Conservation (phyloP, 257 asterid species). For the Solanum chilense region DNA sequence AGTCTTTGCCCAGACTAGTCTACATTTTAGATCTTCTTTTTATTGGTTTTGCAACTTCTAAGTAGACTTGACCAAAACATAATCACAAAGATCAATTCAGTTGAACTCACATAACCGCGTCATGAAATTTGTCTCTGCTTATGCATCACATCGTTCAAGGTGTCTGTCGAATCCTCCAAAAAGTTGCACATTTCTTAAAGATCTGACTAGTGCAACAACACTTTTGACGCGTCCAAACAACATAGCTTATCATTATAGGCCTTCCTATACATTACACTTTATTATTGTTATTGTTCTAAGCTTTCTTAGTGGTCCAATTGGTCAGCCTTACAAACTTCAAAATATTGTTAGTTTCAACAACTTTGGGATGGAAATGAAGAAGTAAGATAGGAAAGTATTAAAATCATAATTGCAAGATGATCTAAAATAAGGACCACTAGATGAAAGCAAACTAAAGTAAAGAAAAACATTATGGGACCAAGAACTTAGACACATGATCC, state of each 20-base stretch:
- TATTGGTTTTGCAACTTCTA: background rate
- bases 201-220: background rate
- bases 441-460: conserved; percentile 14
- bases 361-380: background rate
- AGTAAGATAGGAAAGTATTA: background rate
- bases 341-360: background rate
- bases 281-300: background rate
- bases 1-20: background rate
- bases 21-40: background rate
- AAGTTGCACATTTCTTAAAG: background rate
- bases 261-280: background rate
- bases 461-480: conserved; percentile 52
- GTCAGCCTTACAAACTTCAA: background rate
- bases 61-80: conserved; percentile 3
- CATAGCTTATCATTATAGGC: background rate
- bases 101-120: background rate
- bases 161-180: background rate
- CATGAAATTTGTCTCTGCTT: background rate
- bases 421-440: background rate
- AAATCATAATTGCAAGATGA: background rate
- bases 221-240: background rate
- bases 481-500: conserved; percentile 80
- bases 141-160: background rate
- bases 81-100: background rate
- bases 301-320: background rate